Evolutionary conservation across 73 alveolate species (phyloP).

Genomic region (Uronychia setigera): DNA sequence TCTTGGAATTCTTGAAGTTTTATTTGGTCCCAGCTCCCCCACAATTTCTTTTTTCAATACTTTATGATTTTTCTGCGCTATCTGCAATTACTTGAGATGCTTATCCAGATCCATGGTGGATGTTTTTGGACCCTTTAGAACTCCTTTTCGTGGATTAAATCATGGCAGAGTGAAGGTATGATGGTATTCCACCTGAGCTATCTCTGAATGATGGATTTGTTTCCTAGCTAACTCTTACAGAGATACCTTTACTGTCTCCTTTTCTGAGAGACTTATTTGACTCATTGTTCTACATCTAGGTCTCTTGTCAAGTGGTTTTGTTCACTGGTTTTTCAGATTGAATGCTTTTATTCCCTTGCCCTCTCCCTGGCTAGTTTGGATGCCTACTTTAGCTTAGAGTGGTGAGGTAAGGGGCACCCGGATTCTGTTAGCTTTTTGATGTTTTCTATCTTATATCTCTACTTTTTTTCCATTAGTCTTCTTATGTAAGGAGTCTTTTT

Average conservation of each 20-base stretch:
- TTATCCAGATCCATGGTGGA: not conserved
- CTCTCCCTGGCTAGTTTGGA: not conserved
- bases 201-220: not conserved
- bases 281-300: not conserved
- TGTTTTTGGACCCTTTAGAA: not conserved
- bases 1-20: not conserved
- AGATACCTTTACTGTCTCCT: not conserved
- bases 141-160: not conserved
- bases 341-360: not conserved
- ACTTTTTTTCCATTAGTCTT: not conserved
- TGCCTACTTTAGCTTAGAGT: not conserved
- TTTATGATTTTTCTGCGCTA: not conserved
- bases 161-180: too few relatives aligned
- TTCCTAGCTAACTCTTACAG: not conserved
- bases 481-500: not conserved
- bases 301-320: not conserved
- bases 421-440: not conserved
- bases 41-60: not conserved
- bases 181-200: too few relatives aligned
- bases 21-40: not conserved
- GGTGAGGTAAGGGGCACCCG: too few relatives aligned
- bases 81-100: not conserved
- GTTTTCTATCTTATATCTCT: not conserved
- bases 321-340: not conserved
- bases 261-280: not conserved